These are phyloP conservation scores for Yamadazyma oceani DNA, from an alignment of 1,139 yeast genomes.

Conservation along the genomic window DNA sequence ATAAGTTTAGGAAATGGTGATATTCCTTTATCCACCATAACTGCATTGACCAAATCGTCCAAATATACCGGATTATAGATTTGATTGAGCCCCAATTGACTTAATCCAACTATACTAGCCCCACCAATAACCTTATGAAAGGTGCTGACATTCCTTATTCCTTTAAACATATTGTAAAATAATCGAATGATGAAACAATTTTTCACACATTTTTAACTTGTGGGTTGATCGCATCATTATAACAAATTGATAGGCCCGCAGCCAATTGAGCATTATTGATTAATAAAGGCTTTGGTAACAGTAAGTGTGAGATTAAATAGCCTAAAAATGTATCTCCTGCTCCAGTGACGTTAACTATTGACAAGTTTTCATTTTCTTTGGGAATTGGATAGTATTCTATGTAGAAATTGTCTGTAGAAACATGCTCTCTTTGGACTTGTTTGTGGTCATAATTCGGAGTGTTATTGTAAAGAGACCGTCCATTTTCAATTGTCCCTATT, in stretches of 20 bases:
- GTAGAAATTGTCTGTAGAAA: conserved; percentile 27
- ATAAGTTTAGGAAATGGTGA: conserved; percentile 50
- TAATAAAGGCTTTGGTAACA: conserved; percentile 25
- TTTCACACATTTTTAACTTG: conserved; percentile 13
- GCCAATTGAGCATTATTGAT: conserved; percentile 53
- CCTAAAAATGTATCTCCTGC: conserved; percentile 77
- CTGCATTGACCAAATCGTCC: conserved; percentile 10
- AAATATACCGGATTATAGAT: conserved; percentile 1
- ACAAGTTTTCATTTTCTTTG: conserved; percentile 25
- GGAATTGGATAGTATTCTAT: conserved; percentile 66
- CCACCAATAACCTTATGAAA: conserved; percentile 7
- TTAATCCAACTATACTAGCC: conserved; percentile 5
- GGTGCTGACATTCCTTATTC: conserved; percentile 1
- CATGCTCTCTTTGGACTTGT: conserved; percentile 6
- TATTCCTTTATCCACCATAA: conserved; percentile 50
- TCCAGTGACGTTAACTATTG: conserved; percentile 59
- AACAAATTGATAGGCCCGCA: conserved; percentile 49
- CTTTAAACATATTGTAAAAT: conserved; percentile 5
- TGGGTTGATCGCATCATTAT: conserved; percentile 26
- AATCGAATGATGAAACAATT: not conserved
- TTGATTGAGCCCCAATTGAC: conserved; percentile 6
- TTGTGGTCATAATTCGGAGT: too few relatives aligned
- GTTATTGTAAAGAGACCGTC: conserved; percentile 2
- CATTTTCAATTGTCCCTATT: conserved; percentile 24
- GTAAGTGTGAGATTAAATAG: conserved; percentile 30